These are phyloP conservation scores for Fraxinus xanthoxyloides DNA, from an alignment of 305 asterid genomes.

Conservation along the genomic window DNA sequence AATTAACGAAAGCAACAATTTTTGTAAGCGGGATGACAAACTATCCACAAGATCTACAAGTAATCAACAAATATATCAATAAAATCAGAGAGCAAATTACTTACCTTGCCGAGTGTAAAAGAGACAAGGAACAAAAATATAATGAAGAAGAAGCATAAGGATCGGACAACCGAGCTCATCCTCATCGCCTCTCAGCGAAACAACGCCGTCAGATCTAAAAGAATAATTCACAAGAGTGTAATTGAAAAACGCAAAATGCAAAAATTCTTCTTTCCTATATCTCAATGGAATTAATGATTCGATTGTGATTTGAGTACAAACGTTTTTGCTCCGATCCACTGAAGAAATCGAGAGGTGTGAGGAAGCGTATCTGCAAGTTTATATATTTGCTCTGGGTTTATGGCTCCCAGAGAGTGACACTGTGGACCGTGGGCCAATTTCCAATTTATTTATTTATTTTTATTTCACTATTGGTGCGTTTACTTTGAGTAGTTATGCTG, in stretches of 20 bases:
- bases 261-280: slow-evolving; percentile 28
- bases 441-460: not conserved
- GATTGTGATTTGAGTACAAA: slow-evolving; percentile 9
- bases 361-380: not conserved
- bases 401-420: slow-evolving; percentile 21
- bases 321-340: slow-evolving; percentile 4
- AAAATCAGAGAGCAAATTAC: slow-evolving; percentile 11
- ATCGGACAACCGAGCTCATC: slow-evolving; percentile 38
- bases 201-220: slow-evolving; percentile 36
- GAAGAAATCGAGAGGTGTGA: slow-evolving; percentile 18
- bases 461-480: slow-evolving; percentile 19
- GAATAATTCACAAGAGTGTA: slow-evolving; percentile 16
- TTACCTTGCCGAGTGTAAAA: slow-evolving; percentile 40
- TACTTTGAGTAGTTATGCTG: not conserved
- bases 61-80: not conserved
- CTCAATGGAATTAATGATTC: slow-evolving; percentile 22
- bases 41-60: slow-evolving; percentile 22
- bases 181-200: slow-evolving; percentile 37
- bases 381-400: slow-evolving; percentile 23
- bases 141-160: slow-evolving; percentile 21
- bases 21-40: not conserved
- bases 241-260: slow-evolving; percentile 9
- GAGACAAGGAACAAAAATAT: slow-evolving; percentile 28
- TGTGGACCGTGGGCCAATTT: slow-evolving; percentile 7
- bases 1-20: not conserved